Percentiles rank a stretch among this genome's conserved stretches.
These are phyloP conservation scores for Ailanthus altissimus DNA, from an alignment of 345 rosid genomes.

Conservation along the genomic window DNA sequence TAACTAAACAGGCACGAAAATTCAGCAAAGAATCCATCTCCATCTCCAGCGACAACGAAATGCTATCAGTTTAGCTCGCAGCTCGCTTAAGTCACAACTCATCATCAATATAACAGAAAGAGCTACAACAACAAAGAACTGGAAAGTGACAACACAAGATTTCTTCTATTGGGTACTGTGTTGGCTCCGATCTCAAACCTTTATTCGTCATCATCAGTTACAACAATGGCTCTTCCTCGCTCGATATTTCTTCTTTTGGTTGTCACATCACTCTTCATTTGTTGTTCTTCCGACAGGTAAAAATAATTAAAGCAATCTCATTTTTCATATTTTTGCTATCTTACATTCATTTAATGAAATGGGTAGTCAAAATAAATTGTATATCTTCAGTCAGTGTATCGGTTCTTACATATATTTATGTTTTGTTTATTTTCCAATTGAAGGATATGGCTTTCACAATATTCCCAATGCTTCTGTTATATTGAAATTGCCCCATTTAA, in stretches of 20 bases:
- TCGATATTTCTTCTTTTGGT: constrained; percentile 27
- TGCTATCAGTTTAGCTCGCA: too few relatives aligned
- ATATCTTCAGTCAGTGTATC: neutral
- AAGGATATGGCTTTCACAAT: neutral
- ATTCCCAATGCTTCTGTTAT: neutral
- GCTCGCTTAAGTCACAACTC: neutral
- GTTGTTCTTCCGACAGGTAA: constrained; percentile 41
- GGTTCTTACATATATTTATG: neutral
- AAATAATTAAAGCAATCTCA: neutral
- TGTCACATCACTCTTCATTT: constrained; percentile 24
- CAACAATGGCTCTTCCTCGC: constrained; percentile 33
- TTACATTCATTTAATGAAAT: constrained; percentile 5
- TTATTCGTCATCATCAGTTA: neutral
- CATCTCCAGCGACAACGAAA: too few relatives aligned
- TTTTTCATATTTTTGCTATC: constrained; percentile 2
- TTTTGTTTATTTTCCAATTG: neutral
- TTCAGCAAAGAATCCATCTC: too few relatives aligned
- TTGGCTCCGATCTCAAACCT: neutral
- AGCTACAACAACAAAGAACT: neutral
- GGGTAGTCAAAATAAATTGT: neutral
- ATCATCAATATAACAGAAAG: neutral
- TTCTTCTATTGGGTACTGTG: neutral
- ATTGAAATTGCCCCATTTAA: neutral
- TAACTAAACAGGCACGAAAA: too few relatives aligned
- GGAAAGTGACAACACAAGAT: neutral